These are phyloP conservation scores for Lachnellula willkommii DNA, from an alignment of 2,329 filamentous ascomycete species.

Conservation along the genomic window DNA sequence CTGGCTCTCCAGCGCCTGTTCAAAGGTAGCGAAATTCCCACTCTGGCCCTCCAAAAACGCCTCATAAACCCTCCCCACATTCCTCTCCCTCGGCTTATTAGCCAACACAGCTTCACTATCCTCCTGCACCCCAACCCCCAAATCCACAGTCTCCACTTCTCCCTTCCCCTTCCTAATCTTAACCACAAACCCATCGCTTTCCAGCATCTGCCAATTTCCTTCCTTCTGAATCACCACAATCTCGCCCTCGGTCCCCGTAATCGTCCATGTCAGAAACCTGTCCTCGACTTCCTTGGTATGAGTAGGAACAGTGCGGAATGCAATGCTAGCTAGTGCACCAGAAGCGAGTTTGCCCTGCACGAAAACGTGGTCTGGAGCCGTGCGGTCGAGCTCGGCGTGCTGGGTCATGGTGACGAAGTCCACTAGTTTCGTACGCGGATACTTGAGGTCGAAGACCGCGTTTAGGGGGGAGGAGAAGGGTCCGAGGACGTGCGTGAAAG, in stretches of 20 bases:
- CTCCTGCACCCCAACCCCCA: background rate
- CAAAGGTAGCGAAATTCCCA: slow-evolving; percentile 9
- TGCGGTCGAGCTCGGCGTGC: slow-evolving; percentile 24
- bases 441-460: slow-evolving; percentile 25
- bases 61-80: slow-evolving; percentile 14
- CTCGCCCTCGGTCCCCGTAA: slow-evolving; percentile 36
- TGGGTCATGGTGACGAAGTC: slow-evolving; percentile 15
- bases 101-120: background rate
- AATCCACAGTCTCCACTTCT: slow-evolving; percentile 2
- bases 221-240: slow-evolving; percentile 21
- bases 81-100: background rate
- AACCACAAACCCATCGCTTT: background rate
- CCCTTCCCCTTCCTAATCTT: background rate
- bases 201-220: slow-evolving; percentile 9
- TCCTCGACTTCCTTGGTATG: slow-evolving; percentile 18
- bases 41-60: slow-evolving; percentile 8
- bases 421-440: slow-evolving; percentile 21
- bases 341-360: slow-evolving; percentile 32
- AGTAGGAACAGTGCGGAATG: slow-evolving; percentile 19
- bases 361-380: slow-evolving; percentile 33
- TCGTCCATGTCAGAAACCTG: slow-evolving; percentile 31
- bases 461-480: slow-evolving; percentile 25
- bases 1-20: slow-evolving; percentile 10
- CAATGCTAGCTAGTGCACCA: slow-evolving; percentile 31
- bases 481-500: slow-evolving; percentile 32